Evolutionary conservation across 306 rosid species (phyloP).

Genomic region (Lablab purpureus): DNA sequence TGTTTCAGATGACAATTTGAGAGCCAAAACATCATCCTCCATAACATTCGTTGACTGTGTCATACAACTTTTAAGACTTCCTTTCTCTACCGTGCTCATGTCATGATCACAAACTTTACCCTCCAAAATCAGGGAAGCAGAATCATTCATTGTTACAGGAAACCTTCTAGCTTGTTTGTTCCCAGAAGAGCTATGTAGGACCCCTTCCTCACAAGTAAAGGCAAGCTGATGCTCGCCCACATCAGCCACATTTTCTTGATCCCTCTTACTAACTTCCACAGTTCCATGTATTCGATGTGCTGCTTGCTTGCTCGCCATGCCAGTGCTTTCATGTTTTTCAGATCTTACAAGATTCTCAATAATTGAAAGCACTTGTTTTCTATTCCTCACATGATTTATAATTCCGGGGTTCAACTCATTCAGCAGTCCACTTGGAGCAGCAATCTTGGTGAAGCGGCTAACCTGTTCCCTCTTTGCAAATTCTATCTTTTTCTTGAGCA

Average conservation of each 20-base stretch:
- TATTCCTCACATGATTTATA: constrained; percentile 95
- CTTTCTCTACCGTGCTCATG: constrained; percentile 48
- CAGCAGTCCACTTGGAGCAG: constrained; percentile 98
- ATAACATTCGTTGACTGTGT: constrained; percentile 51
- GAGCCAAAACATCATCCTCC: constrained; percentile 62
- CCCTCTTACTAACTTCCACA: constrained; percentile 51
- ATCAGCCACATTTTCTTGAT: constrained; percentile 50
- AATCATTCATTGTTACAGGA: constrained; percentile 44
- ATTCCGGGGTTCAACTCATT: constrained; percentile 96
- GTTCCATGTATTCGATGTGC: constrained; percentile 50
- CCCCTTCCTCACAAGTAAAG: constrained; percentile 51
- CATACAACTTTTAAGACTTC: constrained; percentile 45
- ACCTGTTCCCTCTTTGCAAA: constrained; percentile 89
- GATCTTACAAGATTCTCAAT: constrained; percentile 89
- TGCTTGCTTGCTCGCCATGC: constrained; percentile 59
- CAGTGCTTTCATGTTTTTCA: constrained; percentile 65
- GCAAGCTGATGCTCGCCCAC: constrained; percentile 48
- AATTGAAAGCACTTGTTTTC: constrained; percentile 92
- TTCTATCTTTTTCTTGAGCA: constrained; percentile 77
- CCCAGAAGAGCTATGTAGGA: constrained; percentile 45
- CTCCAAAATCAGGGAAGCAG: constrained; percentile 48
- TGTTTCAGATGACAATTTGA: constrained; percentile 67
- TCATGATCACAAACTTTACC: constrained; percentile 52
- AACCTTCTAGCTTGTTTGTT: constrained; percentile 55
- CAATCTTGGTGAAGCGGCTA: constrained; percentile 80